Conservation (phyloP, 768 basidiomycete species). For the Serendipita vermifera region DNA sequence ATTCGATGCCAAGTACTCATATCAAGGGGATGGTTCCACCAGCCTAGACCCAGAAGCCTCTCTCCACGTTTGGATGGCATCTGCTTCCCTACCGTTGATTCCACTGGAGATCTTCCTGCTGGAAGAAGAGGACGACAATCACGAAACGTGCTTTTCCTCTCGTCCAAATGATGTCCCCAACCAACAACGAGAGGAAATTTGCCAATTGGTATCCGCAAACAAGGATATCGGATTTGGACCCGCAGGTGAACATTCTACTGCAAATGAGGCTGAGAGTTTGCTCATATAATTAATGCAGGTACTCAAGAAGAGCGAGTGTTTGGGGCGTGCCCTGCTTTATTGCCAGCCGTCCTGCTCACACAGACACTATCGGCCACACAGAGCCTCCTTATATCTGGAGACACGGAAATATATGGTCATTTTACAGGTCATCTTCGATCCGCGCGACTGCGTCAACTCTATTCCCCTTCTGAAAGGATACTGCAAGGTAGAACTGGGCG, state of each 20-base stretch:
- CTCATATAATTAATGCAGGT: background rate
- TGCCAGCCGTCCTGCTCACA: background rate
- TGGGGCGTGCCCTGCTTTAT: background rate
- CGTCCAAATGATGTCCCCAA: too few species aligned
- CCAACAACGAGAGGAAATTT: background rate
- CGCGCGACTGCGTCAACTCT: conserved; percentile 1
- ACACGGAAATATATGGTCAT: background rate
- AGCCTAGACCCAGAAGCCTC: too few species aligned
- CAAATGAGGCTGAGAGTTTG: background rate
- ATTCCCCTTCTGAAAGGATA: background rate
- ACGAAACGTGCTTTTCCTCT: background rate
- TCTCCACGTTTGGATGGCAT: too few species aligned
- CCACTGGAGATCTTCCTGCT: conserved; percentile 8
- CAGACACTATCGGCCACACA: background rate
- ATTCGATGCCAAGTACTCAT: too few species aligned
- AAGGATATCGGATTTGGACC: background rate
- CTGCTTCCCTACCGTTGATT: background rate
- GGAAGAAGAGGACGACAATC: conserved; percentile 6
- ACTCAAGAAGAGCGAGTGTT: conserved; percentile 5
- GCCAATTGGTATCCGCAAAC: conserved; percentile 1
- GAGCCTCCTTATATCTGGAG: background rate
- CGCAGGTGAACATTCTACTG: background rate
- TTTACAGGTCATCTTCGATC: conserved; percentile 3
- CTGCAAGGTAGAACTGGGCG: background rate
- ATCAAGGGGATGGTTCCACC: too few species aligned